Conservation (phyloP, 2,329 filamentous ascomycete genomes). For the Verticillium zaregamsianum region DNA sequence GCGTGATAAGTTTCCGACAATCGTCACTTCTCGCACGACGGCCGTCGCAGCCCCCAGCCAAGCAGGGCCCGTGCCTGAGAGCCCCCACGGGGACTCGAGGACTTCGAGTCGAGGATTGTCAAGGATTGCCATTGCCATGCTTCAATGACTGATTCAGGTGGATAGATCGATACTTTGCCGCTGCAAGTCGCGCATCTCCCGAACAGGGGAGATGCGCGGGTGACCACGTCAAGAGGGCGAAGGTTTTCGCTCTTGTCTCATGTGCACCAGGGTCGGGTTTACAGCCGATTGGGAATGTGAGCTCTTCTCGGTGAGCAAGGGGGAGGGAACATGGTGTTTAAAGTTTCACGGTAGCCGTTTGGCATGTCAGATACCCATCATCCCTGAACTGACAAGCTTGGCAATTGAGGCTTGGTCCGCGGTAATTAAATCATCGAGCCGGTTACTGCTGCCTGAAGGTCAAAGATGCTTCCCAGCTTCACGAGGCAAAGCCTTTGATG, state of each 20-base stretch:
- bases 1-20: background rate
- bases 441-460: background rate
- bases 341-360: background rate
- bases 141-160: background rate
- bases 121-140: background rate
- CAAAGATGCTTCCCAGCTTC: no score
- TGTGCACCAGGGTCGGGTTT: background rate
- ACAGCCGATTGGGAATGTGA: background rate
- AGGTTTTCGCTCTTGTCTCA: background rate
- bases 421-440: background rate
- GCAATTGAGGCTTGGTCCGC: background rate
- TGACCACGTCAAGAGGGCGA: background rate
- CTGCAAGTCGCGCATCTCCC: background rate
- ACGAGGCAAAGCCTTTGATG: no score
- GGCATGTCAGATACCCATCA: background rate
- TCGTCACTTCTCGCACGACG: background rate
- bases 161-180: background rate
- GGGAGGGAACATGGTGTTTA: background rate
- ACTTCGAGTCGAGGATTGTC: no score
- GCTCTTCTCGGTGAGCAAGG: background rate
- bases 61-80: background rate
- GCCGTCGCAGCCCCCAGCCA: background rate
- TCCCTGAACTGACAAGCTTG: background rate
- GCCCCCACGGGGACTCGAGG: background rate
- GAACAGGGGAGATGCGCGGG: background rate